Conservation (phyloP, 441 rosid species). For the Jatropha podagrica region DNA sequence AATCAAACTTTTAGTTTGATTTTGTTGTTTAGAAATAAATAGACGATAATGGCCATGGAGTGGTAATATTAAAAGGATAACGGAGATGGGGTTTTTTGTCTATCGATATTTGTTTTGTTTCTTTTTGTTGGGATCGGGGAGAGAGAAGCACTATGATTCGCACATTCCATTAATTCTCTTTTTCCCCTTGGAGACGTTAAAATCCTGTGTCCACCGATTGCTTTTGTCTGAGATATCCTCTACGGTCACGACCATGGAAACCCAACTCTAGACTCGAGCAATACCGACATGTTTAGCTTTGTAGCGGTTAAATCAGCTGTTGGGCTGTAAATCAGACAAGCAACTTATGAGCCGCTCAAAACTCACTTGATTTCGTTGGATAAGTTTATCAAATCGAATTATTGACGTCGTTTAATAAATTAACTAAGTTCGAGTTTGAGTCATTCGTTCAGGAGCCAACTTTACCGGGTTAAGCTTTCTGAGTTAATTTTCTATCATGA, state of each 20-base stretch:
- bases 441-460: too few relatives aligned
- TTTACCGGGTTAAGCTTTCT: too few relatives aligned
- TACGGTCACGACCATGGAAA: background rate
- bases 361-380: too few relatives aligned
- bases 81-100: constrained; percentile 32
- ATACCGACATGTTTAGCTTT: background rate
- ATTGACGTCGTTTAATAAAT: too few relatives aligned
- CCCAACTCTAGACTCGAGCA: background rate
- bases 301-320: background rate
- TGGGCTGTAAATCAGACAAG: background rate
- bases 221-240: constrained; percentile 5
- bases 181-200: constrained; percentile 18
- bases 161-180: constrained; percentile 22
- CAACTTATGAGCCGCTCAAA: too few relatives aligned
- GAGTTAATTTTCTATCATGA: too few relatives aligned
- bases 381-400: too few relatives aligned
- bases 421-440: too few relatives aligned
- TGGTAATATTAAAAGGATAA: background rate
- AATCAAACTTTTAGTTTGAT: constrained; percentile 1
- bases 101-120: background rate
- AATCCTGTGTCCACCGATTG: background rate
- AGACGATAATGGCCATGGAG: constrained; percentile 30
- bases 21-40: background rate
- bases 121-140: constrained; percentile 29
- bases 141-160: background rate